Evolutionary conservation across 129 eudicot species (phyloP), one percentile per base, ranked within the genome.

Genomic region (Gnaphalium uliginosum): DNA sequence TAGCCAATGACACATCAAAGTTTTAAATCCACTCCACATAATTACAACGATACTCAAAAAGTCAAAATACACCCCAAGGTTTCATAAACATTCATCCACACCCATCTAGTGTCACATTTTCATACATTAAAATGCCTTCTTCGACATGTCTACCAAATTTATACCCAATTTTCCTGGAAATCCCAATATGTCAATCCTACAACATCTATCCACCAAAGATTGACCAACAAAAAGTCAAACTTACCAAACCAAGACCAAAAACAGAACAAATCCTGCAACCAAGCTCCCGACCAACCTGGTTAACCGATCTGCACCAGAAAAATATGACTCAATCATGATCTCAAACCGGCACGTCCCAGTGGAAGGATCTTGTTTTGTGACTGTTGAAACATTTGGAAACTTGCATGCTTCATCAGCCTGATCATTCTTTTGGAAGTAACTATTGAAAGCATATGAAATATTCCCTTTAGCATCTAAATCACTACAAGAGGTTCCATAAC

Each of bases 381-480:
- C 3, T 1, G 61, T 72, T 1, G 94, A 86, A 14, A 91, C 89
- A 21, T 81, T 79, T 2, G 91, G 90, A 68, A 91, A 91, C 76
- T 69, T 72, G 48, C 97, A 91, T 2, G 97, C 95, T 30, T 61
- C 79, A 1, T 81, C 87, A 6, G 41, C 68, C 85, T 91, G 97
- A 73, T 88, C 76, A 7, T 79, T 77, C 39, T 51, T 75, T 78
- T 91, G 97, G 74, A 78, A 91, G 61, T 91, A 91, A 59, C 87
- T 88, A 35, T 91, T 91, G 33, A 88, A 91, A 41, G 97, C 95
- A 66, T 84, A 91, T 2, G 97, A 91, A 33, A 85, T 43, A 33
- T 88, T 91, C 73, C 80, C 81, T 10, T 13, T 21, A 0, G 80
- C 88, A 74, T 88, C 90, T 66, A 91, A 50, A 71, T 64, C 48